Conservation (phyloP, 106 monocot species). For the Allium sativum region DNA sequence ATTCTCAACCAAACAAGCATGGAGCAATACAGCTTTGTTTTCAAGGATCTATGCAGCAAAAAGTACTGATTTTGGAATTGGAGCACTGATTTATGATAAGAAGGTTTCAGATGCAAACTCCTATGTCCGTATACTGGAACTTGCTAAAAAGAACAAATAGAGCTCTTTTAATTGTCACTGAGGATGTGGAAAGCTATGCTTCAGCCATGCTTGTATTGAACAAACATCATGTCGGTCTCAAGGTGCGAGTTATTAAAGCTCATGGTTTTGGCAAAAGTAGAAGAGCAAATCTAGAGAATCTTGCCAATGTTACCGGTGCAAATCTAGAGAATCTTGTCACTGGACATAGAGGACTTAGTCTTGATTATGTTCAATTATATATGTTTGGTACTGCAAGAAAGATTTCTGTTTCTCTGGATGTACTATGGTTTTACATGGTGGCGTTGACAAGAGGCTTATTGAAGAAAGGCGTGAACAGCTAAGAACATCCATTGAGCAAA, state of each 20-base stretch:
- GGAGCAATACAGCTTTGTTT: no score
- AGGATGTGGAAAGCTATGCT: constrained; percentile 76
- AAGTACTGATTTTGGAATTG: no score
- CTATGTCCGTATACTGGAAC: constrained; percentile 54
- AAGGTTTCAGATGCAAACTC: constrained; percentile 64
- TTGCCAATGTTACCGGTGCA: constrained; percentile 78
- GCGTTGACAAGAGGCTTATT: constrained; percentile 67
- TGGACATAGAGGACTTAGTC: constrained; percentile 59
- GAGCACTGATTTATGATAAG: constrained; percentile 84
- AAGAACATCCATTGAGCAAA: constrained; percentile 45
- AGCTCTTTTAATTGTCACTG: constrained; percentile 77
- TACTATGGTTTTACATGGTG: constrained; percentile 80
- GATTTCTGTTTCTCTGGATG: constrained; percentile 81
- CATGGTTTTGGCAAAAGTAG: constrained; percentile 94
- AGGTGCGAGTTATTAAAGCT: constrained; percentile 91
- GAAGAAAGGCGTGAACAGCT: constrained; percentile 91
- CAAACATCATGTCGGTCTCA: constrained; percentile 75
- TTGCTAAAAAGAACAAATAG: constrained; percentile 54
- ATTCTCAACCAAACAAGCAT: no score
- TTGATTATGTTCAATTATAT: constrained; percentile 60
- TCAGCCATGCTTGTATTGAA: constrained; percentile 66
- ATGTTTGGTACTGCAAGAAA: constrained; percentile 95
- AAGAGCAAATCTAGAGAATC: constrained; percentile 82
- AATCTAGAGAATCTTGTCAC: constrained; percentile 48
- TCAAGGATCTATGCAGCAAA: no score